Base-by-base conservation (phyloP, 2,329 filamentous ascomycete species). In the Helotiales sp. region DNA sequence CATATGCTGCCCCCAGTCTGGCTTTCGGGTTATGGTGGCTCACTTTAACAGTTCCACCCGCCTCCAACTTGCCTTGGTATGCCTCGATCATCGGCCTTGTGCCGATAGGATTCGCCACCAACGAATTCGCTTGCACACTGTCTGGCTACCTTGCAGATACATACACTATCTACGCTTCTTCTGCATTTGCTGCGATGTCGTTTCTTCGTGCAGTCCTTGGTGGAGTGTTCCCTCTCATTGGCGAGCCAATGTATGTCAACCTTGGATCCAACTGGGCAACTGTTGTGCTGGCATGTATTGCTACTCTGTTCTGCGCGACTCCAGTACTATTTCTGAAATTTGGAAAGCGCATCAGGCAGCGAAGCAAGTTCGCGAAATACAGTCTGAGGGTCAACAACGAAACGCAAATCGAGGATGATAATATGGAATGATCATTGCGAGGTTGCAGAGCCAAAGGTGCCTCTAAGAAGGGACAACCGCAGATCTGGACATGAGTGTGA, bases 41-140 rank as follows among this genome's bases (percentile, higher is more conserved):
- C 65, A 79, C 80, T 4, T 82, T 80, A 77, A 84, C 83, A 1
- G 79, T 84, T 3, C 83, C 84, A 0, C 82, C 82, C 1, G 69
- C 70, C 2, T 70, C 77, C 1, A 47, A 72, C 37, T 50, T 79
- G 0, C 77, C 77, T 26, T 83, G 81, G 78, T 75, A 81, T 7
- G 77, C 80, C 1, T 78, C 81, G 2, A 79, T 80, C 4, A 58
- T 80, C 0, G 77, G 80, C 0, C 76, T 85, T 2, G 72, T 82
- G 0, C 73, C 81, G 2, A 77, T 84, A 8, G 84, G 83, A 0
- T 85, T 82, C 72, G 81, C 81, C 0, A 71, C 81, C 26, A 84
- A 83, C 17, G 83, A 85, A 65, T 78, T 84, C 50, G 79, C 80
- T 20, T 79, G 67, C 50, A 70, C 70, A 2, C 71, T 84, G 0